Evolutionary conservation across 352 stramenopile species (phyloP).

Genomic region (Phytopythium boreale): DNA sequence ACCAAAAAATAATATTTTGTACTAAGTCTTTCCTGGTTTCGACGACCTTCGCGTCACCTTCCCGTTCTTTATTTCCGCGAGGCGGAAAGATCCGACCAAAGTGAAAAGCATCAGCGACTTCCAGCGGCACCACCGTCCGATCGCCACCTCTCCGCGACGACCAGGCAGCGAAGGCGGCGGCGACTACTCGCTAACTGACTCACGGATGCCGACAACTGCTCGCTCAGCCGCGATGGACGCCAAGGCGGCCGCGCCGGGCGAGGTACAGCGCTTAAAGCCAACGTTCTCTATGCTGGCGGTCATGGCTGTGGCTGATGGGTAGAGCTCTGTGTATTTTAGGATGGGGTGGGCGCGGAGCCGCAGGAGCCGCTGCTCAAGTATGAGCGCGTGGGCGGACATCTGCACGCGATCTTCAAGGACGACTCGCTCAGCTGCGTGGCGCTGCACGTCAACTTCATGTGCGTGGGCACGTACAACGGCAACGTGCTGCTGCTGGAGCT

Average conservation of each 20-base stretch:
- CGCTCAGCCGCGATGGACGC: not conserved
- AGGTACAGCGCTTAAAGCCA: not conserved
- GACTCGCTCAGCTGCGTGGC: conserved; percentile 82
- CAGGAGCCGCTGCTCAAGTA: conserved; percentile 84
- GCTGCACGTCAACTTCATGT: conserved; percentile 79
- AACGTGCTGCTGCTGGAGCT: conserved; percentile 81
- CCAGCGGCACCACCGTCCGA: too few species aligned
- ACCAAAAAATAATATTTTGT: too few species aligned
- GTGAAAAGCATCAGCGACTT: not conserved
- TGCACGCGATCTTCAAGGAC: conserved; percentile 85
- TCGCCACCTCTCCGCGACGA: too few species aligned
- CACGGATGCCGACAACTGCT: not conserved
- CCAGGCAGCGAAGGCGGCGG: too few species aligned
- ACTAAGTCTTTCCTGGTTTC: not conserved
- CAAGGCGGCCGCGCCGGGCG: not conserved
- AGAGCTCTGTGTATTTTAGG: not conserved
- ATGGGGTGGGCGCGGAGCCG: not conserved
- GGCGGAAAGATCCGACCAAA: not conserved
- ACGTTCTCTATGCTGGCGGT: not conserved
- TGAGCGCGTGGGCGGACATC: conserved; percentile 80
- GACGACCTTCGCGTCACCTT: conserved; percentile 8
- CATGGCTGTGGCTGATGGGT: not conserved
- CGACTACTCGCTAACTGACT: not conserved
- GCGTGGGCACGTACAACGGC: conserved; percentile 71
- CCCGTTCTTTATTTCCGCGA: not conserved